phyloP scores from a whole-genome alignment of 176 grass and related monocot genomes.

The Eleusine indica region DNA sequence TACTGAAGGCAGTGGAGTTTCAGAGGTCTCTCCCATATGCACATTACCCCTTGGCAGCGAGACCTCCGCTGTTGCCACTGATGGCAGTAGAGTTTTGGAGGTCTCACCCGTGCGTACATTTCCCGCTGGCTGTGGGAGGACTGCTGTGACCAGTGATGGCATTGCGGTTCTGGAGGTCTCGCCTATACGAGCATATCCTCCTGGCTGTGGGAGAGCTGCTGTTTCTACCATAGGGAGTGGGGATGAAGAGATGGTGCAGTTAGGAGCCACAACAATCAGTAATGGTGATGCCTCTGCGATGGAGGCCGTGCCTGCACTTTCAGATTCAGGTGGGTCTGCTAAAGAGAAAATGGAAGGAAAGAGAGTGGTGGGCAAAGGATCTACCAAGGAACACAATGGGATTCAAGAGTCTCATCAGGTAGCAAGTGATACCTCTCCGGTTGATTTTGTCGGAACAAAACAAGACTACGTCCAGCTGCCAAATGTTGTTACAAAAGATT shows the following conservation, averaged over 20 bases:
- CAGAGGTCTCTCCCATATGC: background rate
- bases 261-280: conserved; percentile 9
- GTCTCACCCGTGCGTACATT: conserved; percentile 44
- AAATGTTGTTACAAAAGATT: conserved; percentile 21
- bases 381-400: conserved; percentile 9
- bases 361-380: conserved; percentile 21
- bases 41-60: background rate
- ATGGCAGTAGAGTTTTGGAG: background rate
- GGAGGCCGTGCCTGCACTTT: background rate
- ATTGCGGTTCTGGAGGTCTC: background rate
- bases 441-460: conserved; percentile 20
- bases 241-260: background rate
- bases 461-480: background rate
- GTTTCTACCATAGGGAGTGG: conserved; percentile 4
- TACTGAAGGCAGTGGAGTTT: background rate
- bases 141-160: background rate
- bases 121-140: conserved; percentile 51
- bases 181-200: background rate
- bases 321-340: conserved; percentile 8
- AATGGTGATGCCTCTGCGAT: conserved; percentile 6
- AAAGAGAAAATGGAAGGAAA: conserved; percentile 22
- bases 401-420: conserved; percentile 22
- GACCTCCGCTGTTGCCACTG: background rate
- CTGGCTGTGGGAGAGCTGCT: background rate
- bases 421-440: background rate